phyloP scores from a whole-genome alignment of 139 green algal species.

The Mychonastes homosphaera region DNA sequence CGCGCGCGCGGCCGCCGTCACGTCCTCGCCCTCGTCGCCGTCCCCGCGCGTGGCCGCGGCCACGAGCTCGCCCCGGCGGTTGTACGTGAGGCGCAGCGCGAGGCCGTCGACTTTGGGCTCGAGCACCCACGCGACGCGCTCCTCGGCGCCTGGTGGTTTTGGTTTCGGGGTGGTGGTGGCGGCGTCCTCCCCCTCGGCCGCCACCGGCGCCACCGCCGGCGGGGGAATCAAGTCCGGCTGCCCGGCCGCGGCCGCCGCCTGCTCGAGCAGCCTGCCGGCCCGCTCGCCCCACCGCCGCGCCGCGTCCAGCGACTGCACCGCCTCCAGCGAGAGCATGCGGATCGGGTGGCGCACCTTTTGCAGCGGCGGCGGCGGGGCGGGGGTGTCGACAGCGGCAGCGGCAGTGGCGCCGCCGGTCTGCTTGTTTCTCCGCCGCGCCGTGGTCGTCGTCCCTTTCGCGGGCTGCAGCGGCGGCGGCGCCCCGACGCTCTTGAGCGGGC shows the following conservation, averaged over 20 bases:
- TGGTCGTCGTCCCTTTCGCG: too few species aligned
- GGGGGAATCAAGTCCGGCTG: neutral
- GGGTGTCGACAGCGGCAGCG: too few species aligned
- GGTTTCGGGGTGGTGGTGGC: too few species aligned
- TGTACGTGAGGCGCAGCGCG: conserved; percentile 29
- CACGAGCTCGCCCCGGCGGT: neutral
- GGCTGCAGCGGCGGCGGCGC: too few species aligned
- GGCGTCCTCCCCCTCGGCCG: neutral
- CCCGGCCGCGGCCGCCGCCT: neutral
- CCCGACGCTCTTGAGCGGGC: too few species aligned
- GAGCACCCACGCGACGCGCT: conserved; percentile 20
- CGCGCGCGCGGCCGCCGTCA: conserved; percentile 32
- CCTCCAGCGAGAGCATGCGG: conserved; percentile 16
- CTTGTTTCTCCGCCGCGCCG: too few species aligned
- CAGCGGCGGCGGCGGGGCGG: neutral
- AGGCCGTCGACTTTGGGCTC: conserved; percentile 55
- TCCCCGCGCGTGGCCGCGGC: conserved; percentile 38
- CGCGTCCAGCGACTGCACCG: conserved; percentile 2
- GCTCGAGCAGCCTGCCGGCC: too few species aligned
- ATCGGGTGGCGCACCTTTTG: conserved; percentile 9
- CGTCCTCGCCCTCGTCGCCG: conserved; percentile 35
- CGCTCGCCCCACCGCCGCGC: too few species aligned
- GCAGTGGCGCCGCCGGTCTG: too few species aligned
- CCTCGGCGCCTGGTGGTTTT: too few species aligned
- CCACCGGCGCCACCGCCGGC: conserved; percentile 1